Base-by-base conservation (phyloP, 1,284 basidiomycete genomes). In the Trichosporon faecale region DNA sequence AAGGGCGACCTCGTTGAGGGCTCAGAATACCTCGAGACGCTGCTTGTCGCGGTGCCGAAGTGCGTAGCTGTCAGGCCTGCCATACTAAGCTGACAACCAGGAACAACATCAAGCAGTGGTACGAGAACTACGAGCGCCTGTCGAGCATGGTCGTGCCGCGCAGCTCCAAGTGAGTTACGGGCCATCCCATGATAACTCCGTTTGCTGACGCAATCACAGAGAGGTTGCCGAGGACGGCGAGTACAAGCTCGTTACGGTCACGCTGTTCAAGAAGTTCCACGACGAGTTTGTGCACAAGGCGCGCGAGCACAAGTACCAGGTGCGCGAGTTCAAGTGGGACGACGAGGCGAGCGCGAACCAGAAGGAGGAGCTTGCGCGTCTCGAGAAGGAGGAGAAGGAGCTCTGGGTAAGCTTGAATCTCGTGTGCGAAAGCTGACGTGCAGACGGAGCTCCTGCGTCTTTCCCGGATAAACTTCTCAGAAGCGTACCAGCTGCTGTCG, bases 271-370 rank as follows among this genome's bases (percentile, higher is more conserved):
- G 78, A 91, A 93, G 77, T 89, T 94, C 64, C 90, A 91, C 78
- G 96, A 99, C 75, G 92, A 98, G 70, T 98, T 96, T 81, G 84
- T 91, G 3, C 94, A 98, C 85, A 95, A 94, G 83, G 96, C 94
- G 79, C 87, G 97, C 74, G 97, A 99, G 83, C 91, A 93, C 85
- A 98, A 97, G 93, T 99, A 94, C 85, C 90, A 94, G 70, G 89
- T 95, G 9, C 90, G 97, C 29, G 97, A 99, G 75, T 99, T 98
- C 81, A 88, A 88, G n/a, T 99, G 89, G 83, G 93, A 96, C 55
- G 92, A 95, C 79, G 89, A 90, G 49, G 89, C 91, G 68, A 87
- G 95, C n/a, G 87, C 87, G 73, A 93, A 91, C 83, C 93, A 96
- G 80, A 87, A 88, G 74, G 88, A 92, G 79, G 95, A 98, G 70